phyloP scores from a whole-genome alignment of 1,139 yeast species.

The Zhuliangozyma parablackwelliae region DNA sequence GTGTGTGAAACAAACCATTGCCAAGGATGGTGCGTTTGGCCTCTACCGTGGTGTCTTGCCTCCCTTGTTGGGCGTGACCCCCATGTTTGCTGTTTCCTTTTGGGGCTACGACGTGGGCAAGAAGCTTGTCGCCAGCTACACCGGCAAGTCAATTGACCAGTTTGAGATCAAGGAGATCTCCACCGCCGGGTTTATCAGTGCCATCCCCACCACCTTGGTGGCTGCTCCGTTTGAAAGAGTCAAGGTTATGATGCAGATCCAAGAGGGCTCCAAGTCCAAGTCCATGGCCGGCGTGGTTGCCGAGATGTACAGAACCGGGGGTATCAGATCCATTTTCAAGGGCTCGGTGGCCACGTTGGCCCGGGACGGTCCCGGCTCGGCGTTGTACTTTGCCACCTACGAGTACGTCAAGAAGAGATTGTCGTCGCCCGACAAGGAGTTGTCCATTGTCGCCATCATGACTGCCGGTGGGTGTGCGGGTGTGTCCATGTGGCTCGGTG shows the following conservation, averaged over 20 bases:
- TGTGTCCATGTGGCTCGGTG: slow-evolving; percentile 93
- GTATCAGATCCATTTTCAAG: slow-evolving; percentile 77
- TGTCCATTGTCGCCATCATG: slow-evolving; percentile 72
- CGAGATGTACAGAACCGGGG: slow-evolving; percentile 76
- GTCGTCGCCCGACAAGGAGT: slow-evolving; percentile 50
- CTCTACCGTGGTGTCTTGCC: slow-evolving; percentile 86
- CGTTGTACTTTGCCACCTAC: slow-evolving; percentile 91
- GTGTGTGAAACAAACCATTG: slow-evolving; percentile 66
- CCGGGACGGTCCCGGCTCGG: slow-evolving; percentile 98
- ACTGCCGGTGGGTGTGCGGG: slow-evolving; percentile 96
- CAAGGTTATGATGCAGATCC: slow-evolving; percentile 88
- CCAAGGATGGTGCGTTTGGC: slow-evolving; percentile 70
- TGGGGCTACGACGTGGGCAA: slow-evolving; percentile 98
- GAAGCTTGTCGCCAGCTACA: slow-evolving; percentile 51
- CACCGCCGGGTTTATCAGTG: slow-evolving; percentile 93
- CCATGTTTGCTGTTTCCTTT: slow-evolving; percentile 96
- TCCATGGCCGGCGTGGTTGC: slow-evolving; percentile 59
- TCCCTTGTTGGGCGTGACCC: slow-evolving; percentile 91
- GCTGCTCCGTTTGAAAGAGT: slow-evolving; percentile 97
- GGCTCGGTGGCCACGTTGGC: slow-evolving; percentile 92
- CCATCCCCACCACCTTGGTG: slow-evolving; percentile 88
- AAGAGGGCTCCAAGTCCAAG: slow-evolving; percentile 49
- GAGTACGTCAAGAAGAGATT: slow-evolving; percentile 69
- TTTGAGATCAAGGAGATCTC: slow-evolving; percentile 71
- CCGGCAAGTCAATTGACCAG: slow-evolving; percentile 36